Conservation (phyloP, 768 basidiomycete genomes). For the Phlebiopsis gigantea region DNA sequence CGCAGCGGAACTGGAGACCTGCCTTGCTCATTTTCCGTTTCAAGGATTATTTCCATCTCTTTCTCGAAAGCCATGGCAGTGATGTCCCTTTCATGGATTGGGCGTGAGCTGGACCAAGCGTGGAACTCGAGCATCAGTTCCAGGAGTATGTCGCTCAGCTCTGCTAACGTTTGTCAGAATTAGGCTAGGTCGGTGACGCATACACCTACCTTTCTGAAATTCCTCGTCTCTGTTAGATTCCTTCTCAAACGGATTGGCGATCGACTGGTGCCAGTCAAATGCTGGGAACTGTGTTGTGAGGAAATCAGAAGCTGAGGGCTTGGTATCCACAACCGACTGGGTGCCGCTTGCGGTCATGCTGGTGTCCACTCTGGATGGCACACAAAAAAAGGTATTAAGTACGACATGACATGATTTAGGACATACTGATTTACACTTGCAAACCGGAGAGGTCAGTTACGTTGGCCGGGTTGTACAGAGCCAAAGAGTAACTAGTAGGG, state of each 20-base stretch:
- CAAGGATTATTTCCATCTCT: slow-evolving; percentile 24
- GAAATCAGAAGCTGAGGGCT: slow-evolving; percentile 15
- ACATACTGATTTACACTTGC: too few relatives aligned
- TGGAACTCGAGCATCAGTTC: slow-evolving; percentile 30
- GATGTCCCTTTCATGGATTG: slow-evolving; percentile 26
- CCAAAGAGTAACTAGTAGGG: too few relatives aligned
- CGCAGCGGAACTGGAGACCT: slow-evolving; percentile 19
- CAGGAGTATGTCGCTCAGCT: slow-evolving; percentile 28
- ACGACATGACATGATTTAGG: too few relatives aligned
- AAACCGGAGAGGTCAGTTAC: too few relatives aligned
- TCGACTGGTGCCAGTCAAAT: slow-evolving; percentile 26
- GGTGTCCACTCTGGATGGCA: too few relatives aligned
- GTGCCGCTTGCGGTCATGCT: too few relatives aligned
- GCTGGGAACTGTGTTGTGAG: slow-evolving; percentile 22
- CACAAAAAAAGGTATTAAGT: too few relatives aligned
- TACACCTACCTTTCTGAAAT: slow-evolving; percentile 31
- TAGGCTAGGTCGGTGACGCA: slow-evolving; percentile 6
- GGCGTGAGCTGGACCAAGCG: slow-evolving; percentile 33
- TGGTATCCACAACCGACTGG: too few relatives aligned
- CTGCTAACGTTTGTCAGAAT: slow-evolving; percentile 13
- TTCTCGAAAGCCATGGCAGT: slow-evolving; percentile 24
- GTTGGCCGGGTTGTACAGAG: too few relatives aligned
- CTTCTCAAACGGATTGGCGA: slow-evolving; percentile 31
- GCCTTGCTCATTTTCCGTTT: slow-evolving; percentile 32
- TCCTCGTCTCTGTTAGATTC: slow-evolving; percentile 29